These are phyloP conservation scores for Tephrocybe sp. DNA, from an alignment of 768 basidiomycete species.

Conservation along the genomic window DNA sequence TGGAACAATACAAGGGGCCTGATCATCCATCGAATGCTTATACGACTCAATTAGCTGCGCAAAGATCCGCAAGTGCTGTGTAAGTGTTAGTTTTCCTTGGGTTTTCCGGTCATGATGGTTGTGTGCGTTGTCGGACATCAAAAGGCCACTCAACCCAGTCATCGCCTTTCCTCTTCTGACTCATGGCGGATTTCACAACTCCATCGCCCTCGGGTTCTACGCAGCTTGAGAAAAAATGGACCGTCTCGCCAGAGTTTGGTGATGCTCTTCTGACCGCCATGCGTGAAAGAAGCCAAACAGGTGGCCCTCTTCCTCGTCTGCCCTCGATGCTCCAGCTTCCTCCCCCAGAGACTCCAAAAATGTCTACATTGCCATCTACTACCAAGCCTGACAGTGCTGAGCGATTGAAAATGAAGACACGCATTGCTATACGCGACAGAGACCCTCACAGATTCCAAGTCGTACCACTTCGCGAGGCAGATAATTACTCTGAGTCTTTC, in stretches of 20 bases:
- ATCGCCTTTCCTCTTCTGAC: neutral
- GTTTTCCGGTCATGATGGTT: no score
- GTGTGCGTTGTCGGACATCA: neutral
- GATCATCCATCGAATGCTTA: neutral
- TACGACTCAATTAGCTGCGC: neutral
- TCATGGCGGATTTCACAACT: conserved; percentile 2
- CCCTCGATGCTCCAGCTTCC: conserved; percentile 17
- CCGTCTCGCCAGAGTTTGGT: conserved; percentile 17
- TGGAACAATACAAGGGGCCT: neutral
- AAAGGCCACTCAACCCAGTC: neutral
- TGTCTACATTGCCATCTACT: conserved; percentile 5
- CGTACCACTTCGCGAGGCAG: conserved; percentile 36
- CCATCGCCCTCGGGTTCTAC: conserved; percentile 1
- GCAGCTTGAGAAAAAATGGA: conserved; percentile 14
- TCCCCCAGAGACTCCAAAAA: conserved; percentile 11
- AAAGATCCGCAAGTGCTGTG: conserved; percentile 1
- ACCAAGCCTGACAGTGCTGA: conserved; percentile 18
- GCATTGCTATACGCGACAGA: conserved; percentile 42
- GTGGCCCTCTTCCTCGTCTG: conserved; percentile 17
- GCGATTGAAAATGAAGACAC: conserved; percentile 42
- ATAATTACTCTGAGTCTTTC: neutral
- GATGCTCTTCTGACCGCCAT: conserved; percentile 16
- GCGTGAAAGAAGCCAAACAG: conserved; percentile 14
- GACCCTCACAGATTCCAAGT: conserved; percentile 43
- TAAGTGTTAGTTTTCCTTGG: neutral